Percentiles rank a stretch among this genome's conserved stretches.
Conservation (phyloP, 352 stramenopile species). For the Globisporangium splendens region DNA sequence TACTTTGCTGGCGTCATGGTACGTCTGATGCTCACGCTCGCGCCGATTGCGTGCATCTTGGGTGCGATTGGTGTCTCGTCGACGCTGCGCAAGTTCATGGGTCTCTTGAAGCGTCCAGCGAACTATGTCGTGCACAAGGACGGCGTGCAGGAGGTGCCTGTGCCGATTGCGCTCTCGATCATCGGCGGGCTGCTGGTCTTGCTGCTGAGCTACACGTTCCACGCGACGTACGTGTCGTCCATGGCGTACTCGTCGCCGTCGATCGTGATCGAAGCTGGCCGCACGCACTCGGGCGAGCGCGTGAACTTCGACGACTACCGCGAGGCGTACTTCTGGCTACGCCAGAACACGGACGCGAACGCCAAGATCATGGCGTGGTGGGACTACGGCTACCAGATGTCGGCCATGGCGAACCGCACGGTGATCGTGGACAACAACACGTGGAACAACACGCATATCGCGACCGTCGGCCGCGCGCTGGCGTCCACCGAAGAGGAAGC, state of each 20-base stretch:
- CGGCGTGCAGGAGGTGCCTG: conserved; percentile 60
- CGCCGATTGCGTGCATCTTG: conserved; percentile 91
- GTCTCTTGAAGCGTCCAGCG: conserved; percentile 55
- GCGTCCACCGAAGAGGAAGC: conserved; percentile 84
- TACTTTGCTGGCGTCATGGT: conserved; percentile 93
- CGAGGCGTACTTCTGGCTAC: conserved; percentile 91
- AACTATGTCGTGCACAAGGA: conserved; percentile 48
- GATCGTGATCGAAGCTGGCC: conserved; percentile 89
- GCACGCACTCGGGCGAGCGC: conserved; percentile 62
- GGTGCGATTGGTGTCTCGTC: conserved; percentile 82
- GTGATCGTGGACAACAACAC: conserved; percentile 94
- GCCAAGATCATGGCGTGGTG: conserved; percentile 89
- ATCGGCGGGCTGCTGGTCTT: conserved; percentile 61
- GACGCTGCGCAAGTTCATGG: conserved; percentile 77
- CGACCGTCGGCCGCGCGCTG: conserved; percentile 89
- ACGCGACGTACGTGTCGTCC: conserved; percentile 87
- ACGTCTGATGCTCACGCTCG: conserved; percentile 90
- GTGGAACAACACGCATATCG: conserved; percentile 97
- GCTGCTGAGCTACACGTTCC: conserved; percentile 85
- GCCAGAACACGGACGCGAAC: conserved; percentile 88
- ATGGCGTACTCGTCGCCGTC: conserved; percentile 91
- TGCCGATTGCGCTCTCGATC: conserved; percentile 50
- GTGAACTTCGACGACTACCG: conserved; percentile 97
- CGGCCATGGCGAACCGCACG: conserved; percentile 88
- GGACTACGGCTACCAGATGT: conserved; percentile 93